A percentile compares a stretch with the other conserved stretches of the same genome.
Evolutionary conservation across 2,329 filamentous ascomycete species (phyloP).

Genomic region (Colletotrichum sp.): DNA sequence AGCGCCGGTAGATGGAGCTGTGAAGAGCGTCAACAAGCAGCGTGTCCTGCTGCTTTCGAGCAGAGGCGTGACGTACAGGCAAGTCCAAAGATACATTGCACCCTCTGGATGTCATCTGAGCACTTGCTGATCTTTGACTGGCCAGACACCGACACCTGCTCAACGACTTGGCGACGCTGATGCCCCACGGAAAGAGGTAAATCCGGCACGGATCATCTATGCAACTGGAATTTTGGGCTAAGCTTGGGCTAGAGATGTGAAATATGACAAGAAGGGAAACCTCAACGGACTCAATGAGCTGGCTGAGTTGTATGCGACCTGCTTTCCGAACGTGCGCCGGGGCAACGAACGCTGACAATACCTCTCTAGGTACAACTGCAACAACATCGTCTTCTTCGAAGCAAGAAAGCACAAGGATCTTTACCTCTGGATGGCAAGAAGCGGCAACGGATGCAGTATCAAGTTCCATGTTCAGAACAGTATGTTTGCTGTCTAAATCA

Average conservation of each 20-base stretch:
- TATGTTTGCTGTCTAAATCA: constrained; percentile 34
- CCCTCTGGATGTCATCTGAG: not conserved
- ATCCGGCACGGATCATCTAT: not conserved
- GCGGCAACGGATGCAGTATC: constrained; percentile 53
- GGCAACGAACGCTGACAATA: not conserved
- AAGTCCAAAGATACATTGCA: constrained; percentile 27
- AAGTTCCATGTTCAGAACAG: constrained; percentile 80
- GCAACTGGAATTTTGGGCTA: not conserved
- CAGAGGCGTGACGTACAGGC: constrained; percentile 89
- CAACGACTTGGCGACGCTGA: constrained; percentile 84
- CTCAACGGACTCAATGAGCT: constrained; percentile 78
- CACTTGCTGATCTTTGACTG: not conserved
- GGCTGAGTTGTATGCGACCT: constrained; percentile 65
- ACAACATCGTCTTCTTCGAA: constrained; percentile 73
- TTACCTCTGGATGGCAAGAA: constrained; percentile 83
- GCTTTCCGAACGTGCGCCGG: not conserved
- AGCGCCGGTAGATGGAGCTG: constrained; percentile 48
- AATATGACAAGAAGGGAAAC: constrained; percentile 95
- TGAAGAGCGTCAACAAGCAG: constrained; percentile 66
- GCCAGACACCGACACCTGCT: constrained; percentile 88
- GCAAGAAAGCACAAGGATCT: constrained; percentile 93
- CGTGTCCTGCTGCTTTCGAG: constrained; percentile 91
- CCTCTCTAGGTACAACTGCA: not conserved
- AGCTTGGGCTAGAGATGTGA: constrained; percentile 61
- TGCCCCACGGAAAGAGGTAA: constrained; percentile 86